Conservation (phyloP, 345 rosid species). For the Citrus sp. region DNA sequence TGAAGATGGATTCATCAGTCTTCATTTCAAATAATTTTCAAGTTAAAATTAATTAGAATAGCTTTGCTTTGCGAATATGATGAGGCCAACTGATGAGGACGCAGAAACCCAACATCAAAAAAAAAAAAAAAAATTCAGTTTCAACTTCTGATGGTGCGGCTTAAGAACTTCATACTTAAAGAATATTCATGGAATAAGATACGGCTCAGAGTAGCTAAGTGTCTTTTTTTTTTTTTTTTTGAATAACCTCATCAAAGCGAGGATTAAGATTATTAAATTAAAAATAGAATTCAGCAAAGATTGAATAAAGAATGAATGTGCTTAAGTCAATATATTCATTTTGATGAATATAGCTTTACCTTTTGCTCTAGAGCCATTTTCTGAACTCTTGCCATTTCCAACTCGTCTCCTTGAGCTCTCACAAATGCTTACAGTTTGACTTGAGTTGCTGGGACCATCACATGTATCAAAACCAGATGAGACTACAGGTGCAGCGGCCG, state of each 20-base stretch:
- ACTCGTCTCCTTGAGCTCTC: conserved; percentile 55
- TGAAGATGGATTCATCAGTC: neutral
- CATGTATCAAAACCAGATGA: conserved; percentile 57
- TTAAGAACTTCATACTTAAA: neutral
- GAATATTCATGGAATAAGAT: neutral
- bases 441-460: conserved; percentile 62
- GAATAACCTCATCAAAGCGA: no score
- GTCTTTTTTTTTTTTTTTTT: no score
- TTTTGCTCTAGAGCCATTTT: conserved; percentile 42
- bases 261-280: no score
- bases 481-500: conserved; percentile 63
- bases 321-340: neutral
- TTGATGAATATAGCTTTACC: conserved; percentile 25
- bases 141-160: neutral
- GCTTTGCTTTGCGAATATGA: neutral
- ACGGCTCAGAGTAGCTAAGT: neutral
- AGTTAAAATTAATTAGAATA: neutral
- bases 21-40: neutral
- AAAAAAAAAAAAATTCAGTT: neutral
- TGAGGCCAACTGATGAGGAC: neutral
- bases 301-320: neutral
- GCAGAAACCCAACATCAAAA: neutral
- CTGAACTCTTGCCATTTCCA: conserved; percentile 36
- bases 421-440: conserved; percentile 39
- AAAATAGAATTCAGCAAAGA: neutral